Evolutionary conservation across 768 basidiomycete genomes (phyloP).

Genomic region (Crepidotus variabilis): DNA sequence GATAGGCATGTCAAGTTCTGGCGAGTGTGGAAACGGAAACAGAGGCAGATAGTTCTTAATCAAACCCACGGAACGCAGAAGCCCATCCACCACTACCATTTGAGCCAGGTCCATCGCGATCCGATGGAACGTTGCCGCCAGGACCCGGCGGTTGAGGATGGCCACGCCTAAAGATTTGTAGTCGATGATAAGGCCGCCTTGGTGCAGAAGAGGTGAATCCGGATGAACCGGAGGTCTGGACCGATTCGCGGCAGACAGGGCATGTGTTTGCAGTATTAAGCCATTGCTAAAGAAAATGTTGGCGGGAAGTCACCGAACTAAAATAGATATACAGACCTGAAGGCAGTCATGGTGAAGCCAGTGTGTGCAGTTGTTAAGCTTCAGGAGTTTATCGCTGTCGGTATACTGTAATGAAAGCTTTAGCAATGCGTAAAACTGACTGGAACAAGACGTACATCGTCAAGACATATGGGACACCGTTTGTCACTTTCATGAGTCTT

Average conservation of each 20-base stretch:
- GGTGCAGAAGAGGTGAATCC: slow-evolving; percentile 2
- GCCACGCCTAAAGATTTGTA: slow-evolving; percentile 4
- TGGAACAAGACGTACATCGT: slow-evolving; percentile 55
- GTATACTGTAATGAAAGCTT: slow-evolving; percentile 46
- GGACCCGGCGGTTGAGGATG: background rate
- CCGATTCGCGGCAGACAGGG: slow-evolving; percentile 73
- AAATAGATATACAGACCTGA: slow-evolving; percentile 42
- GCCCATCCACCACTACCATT: background rate
- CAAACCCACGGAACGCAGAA: slow-evolving; percentile 2
- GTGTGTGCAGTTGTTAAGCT: slow-evolving; percentile 67
- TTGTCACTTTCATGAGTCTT: slow-evolving; percentile 59
- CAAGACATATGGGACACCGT: slow-evolving; percentile 81
- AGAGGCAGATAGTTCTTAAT: background rate
- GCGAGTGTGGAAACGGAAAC: no score
- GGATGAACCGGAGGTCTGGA: slow-evolving; percentile 23
- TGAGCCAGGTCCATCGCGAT: background rate
- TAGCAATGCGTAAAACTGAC: slow-evolving; percentile 6
- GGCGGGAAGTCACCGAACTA: background rate
- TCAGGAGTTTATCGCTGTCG: slow-evolving; percentile 57
- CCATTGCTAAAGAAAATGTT: slow-evolving; percentile 60
- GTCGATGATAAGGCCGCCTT: slow-evolving; percentile 3
- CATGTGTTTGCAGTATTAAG: slow-evolving; percentile 72
- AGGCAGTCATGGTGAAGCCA: slow-evolving; percentile 80
- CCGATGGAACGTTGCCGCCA: background rate
- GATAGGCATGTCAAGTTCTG: no score